A percentile compares a stretch with the other conserved stretches of the same genome.
Conservation (phyloP, 495 filamentous ascomycete species). For the Hypoxylon perforatum region DNA sequence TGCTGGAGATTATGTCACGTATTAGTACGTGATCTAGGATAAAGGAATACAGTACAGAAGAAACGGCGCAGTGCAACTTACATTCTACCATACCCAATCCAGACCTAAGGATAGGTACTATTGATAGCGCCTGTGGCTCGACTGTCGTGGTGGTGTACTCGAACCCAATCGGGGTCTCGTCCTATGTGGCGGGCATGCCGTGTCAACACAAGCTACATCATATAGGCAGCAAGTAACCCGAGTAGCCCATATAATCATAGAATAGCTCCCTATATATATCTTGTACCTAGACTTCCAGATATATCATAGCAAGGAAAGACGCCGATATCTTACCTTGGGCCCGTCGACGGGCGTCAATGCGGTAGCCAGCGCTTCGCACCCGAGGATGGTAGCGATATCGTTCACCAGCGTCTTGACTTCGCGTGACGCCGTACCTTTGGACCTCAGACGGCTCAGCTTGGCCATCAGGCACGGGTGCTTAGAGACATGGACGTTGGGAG, state of each 20-base stretch:
- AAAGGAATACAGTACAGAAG: too few relatives aligned
- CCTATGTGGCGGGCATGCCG: constrained; percentile 56
- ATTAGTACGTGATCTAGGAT: constrained; percentile 3
- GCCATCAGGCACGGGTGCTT: constrained; percentile 85
- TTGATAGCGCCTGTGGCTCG: constrained; percentile 71
- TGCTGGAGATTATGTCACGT: constrained; percentile 59
- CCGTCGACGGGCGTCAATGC: constrained; percentile 63
- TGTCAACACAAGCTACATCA: constrained; percentile 7
- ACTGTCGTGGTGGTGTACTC: constrained; percentile 70
- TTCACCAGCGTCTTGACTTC: constrained; percentile 86
- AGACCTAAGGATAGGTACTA: constrained; percentile 93
- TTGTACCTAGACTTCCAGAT: background rate
- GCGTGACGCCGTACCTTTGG: constrained; percentile 70
- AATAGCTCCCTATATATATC: background rate
- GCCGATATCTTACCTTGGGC: constrained; percentile 52
- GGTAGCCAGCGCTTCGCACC: constrained; percentile 80
- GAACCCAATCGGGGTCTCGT: constrained; percentile 77
- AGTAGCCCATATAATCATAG: background rate
- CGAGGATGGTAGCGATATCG: constrained; percentile 86
- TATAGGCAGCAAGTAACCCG: too few relatives aligned
- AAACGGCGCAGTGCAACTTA: constrained; percentile 44
- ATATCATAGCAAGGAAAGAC: background rate
- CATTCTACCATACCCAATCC: constrained; percentile 90
- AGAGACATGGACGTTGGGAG: constrained; percentile 82
- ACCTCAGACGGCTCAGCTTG: constrained; percentile 91